Evolutionary conservation across 2,329 filamentous ascomycete genomes (phyloP), one percentile per base, ranked within the genome.

Genomic region (Aspergillus sp.): DNA sequence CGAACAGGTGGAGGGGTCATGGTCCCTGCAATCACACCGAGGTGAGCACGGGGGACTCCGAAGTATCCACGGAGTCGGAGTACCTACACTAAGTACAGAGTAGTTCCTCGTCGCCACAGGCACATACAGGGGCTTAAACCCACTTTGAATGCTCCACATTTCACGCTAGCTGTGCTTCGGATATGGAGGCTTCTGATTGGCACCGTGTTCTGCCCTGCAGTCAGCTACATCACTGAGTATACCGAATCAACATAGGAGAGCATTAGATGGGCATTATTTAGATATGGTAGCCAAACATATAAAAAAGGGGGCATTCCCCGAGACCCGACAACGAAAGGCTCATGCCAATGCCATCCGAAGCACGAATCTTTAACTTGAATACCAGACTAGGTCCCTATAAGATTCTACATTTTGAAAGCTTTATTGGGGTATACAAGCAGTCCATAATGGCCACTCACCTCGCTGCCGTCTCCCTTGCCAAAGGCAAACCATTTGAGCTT

Each of bases 401-500:
- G 6, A 17, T 11, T 46, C n/a, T 36, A 5, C 29, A 20, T 38
- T 16, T 25, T 52, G 38, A 20, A 13, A 11, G 50, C 21, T 17
- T 25, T 9, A 25, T 9, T 25, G 7, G 5, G 23, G 13, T 21
- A 38, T 38, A 38, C 40, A 20, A 21, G 2, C 34, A 38, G 34
- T 14, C 16, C 40, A 49, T 20, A 54, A 68, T 68, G 64, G 6
- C 70, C 42, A 75, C 69, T 10, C 75, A 79, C 54, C 67, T 74
- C 32, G 76, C 77, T 36, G 75, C 75, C 10, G 40, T 77, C 9
- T 61, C 58, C 20, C 57, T 47, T 1, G 66, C 62, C 5, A 72
- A 74, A 63, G 72, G 69, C 14, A 34, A 68, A 10, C 68, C 71
- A 13, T 71, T 78, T 23, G 45, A 69, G 51, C 13, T 78, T 38